Evolutionary conservation across 139 green algal genomes (phyloP).

Genomic region (Chlorella sp.): DNA sequence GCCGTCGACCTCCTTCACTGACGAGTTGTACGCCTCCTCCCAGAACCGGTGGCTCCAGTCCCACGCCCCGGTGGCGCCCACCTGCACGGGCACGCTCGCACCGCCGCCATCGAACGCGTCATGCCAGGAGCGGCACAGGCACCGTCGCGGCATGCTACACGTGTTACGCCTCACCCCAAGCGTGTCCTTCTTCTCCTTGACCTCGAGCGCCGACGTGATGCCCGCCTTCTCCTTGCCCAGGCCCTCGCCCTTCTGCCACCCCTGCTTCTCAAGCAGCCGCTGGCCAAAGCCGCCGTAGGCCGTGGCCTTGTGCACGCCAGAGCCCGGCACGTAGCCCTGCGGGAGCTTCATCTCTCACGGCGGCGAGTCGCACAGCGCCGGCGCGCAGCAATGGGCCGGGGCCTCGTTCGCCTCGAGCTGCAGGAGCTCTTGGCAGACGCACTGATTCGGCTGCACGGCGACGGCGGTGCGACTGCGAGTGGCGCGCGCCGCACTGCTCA

Average conservation of each 20-base stretch:
- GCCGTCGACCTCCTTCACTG: slow-evolving; percentile 28
- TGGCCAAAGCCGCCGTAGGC: slow-evolving; percentile 77
- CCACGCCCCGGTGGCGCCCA: slow-evolving; percentile 44
- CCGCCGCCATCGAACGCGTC: background rate
- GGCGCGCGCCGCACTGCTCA: too few species aligned
- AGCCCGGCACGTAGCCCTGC: slow-evolving; percentile 61
- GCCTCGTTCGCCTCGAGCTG: too few species aligned
- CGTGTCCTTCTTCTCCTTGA: slow-evolving; percentile 82
- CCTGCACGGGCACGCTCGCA: slow-evolving; percentile 26
- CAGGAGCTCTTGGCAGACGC: too few species aligned
- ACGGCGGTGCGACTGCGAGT: too few species aligned
- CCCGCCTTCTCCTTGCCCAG: slow-evolving; percentile 63
- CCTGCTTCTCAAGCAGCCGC: slow-evolving; percentile 68
- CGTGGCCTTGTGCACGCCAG: slow-evolving; percentile 58
- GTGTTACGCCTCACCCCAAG: slow-evolving; percentile 47
- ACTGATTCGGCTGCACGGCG: too few species aligned
- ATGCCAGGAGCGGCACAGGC: background rate
- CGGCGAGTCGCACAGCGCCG: too few species aligned
- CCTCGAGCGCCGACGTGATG: slow-evolving; percentile 65
- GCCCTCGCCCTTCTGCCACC: slow-evolving; percentile 75
- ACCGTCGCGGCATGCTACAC: too few species aligned
- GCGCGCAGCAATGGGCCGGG: too few species aligned
- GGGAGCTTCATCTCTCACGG: slow-evolving; percentile 96
- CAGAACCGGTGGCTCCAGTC: slow-evolving; percentile 71
- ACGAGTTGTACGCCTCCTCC: slow-evolving; percentile 70